Evolutionary conservation across 371 early-diverging fungal genomes (phyloP).

Genomic region (Mucor sp.): DNA sequence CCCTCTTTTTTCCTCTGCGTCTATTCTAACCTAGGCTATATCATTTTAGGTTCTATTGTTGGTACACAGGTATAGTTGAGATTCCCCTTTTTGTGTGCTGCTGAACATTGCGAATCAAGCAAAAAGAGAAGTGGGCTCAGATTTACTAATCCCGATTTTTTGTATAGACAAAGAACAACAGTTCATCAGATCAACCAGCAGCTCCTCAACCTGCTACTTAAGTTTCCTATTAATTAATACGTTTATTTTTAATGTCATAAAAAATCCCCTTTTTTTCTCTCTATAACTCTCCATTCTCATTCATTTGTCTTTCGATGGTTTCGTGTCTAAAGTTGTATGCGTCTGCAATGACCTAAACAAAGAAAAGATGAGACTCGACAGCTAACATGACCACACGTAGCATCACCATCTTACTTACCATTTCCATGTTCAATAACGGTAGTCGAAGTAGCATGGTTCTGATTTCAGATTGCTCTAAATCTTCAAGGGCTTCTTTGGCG

Average conservation of each 20-base stretch:
- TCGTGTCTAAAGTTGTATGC: constrained; percentile 34
- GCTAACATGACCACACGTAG: neutral
- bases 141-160: neutral
- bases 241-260: neutral
- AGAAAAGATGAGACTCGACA: neutral
- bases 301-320: constrained; percentile 35
- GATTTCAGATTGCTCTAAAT: constrained; percentile 91
- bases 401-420: constrained; percentile 35
- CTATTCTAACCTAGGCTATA: neutral
- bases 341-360: constrained; percentile 30
- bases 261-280: neutral
- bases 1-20: neutral
- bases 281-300: constrained; percentile 29
- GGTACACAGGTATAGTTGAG: constrained; percentile 40
- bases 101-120: neutral
- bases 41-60: constrained; percentile 40
- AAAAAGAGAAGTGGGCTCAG: constrained; percentile 7
- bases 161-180: constrained; percentile 9
- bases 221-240: neutral
- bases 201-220: neutral
- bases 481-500: constrained; percentile 82
- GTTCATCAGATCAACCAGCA: neutral
- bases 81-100: neutral
- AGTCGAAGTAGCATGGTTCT: constrained; percentile 79
- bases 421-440: constrained; percentile 75